Percentiles rank a stretch among this genome's conserved stretches.
phyloP scores from a whole-genome alignment of 768 basidiomycete genomes.

The Suillus luteus region DNA sequence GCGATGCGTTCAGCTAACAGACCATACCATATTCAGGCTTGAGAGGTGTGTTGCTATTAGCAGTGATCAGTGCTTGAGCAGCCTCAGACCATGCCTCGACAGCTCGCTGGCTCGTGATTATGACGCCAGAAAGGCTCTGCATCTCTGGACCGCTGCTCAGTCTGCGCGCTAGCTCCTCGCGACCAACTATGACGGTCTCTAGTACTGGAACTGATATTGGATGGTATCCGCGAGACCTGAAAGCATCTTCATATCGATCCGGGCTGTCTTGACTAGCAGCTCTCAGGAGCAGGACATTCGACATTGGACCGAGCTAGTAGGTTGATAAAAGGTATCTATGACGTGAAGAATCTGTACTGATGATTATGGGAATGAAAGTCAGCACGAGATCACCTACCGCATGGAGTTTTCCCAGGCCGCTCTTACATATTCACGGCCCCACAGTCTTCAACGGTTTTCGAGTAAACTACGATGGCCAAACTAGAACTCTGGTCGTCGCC shows the following conservation, averaged over 20 bases:
- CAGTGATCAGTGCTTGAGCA: slow-evolving; percentile 28
- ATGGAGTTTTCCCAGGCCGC: neutral
- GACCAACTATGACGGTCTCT: slow-evolving; percentile 61
- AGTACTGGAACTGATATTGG: slow-evolving; percentile 70
- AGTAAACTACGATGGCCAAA: neutral
- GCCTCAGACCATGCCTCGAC: slow-evolving; percentile 70
- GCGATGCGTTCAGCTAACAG: neutral
- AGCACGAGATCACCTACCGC: neutral
- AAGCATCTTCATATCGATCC: slow-evolving; percentile 63
- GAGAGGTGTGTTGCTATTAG: slow-evolving; percentile 5
- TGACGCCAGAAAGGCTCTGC: slow-evolving; percentile 52
- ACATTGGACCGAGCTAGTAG: slow-evolving; percentile 17
- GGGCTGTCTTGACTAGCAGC: slow-evolving; percentile 32
- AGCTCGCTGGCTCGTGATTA: slow-evolving; percentile 78
- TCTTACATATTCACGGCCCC: neutral
- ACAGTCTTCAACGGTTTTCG: neutral
- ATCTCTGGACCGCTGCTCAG: slow-evolving; percentile 41
- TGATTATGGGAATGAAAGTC: neutral
- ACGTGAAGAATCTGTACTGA: neutral
- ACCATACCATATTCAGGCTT: slow-evolving; percentile 20
- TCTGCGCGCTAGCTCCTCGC: slow-evolving; percentile 43
- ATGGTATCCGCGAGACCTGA: slow-evolving; percentile 49
- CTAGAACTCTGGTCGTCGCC: slow-evolving; percentile 16
- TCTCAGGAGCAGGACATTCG: slow-evolving; percentile 45
- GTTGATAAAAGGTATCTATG: neutral